These are phyloP conservation scores for Linum lewisii DNA, from an alignment of 345 rosid species.

Conservation along the genomic window DNA sequence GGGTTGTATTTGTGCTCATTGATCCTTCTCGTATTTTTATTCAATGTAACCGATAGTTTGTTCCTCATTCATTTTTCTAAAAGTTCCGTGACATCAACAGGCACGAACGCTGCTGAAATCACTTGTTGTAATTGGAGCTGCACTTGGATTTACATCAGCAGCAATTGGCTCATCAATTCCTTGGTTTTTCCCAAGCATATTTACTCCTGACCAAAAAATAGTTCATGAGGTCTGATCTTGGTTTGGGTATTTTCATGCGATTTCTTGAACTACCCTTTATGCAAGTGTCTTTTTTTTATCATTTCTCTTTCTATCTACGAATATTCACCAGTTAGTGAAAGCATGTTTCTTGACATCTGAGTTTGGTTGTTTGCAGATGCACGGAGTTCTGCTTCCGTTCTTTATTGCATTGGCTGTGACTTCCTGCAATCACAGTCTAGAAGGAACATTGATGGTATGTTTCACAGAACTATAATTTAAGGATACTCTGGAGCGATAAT, in stretches of 20 bases:
- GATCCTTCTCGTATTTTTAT: not conserved
- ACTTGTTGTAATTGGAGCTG: not conserved
- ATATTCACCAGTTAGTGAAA: not conserved
- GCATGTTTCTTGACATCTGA: not conserved
- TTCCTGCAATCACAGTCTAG: constrained; percentile 40
- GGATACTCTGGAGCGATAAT: not conserved
- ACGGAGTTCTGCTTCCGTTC: constrained; percentile 36
- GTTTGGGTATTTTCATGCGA: not conserved
- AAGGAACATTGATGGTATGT: constrained; percentile 45
- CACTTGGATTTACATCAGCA: not conserved
- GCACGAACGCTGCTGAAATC: constrained; percentile 42
- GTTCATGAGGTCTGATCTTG: not conserved
- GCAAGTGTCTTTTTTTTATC: not conserved
- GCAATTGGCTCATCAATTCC: constrained; percentile 6
- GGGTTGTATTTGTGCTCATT: not conserved
- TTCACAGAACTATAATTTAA: not conserved
- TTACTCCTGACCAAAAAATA: constrained; percentile 9
- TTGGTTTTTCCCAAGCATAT: constrained; percentile 9
- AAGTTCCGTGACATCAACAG: constrained; percentile 27
- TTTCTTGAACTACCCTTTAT: not conserved
- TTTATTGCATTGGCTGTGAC: constrained; percentile 33
- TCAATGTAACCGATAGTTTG: too few relatives aligned
- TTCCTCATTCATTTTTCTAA: constrained; percentile 1
- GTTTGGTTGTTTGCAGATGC: constrained; percentile 28
- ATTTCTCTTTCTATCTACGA: not conserved